These are phyloP conservation scores for Cucurbita ficifolia DNA, from an alignment of 306 rosid species.

Conservation along the genomic window DNA sequence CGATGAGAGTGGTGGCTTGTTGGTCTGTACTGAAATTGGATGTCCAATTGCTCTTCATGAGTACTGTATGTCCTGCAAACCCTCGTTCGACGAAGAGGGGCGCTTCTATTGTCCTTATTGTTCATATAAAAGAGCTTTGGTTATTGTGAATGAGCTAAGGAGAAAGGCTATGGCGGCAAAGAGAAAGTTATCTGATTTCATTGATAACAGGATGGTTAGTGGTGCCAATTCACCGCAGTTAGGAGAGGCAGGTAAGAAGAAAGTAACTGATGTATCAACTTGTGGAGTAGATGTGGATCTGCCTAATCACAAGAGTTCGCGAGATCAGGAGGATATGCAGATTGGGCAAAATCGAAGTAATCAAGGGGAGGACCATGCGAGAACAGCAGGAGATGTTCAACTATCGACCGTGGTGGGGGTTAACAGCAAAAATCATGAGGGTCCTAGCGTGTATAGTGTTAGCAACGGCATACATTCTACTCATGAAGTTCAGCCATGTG, in stretches of 20 bases:
- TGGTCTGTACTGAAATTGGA: conserved; percentile 36
- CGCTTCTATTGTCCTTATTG: conserved; percentile 56
- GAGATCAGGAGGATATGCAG: conserved; percentile 5
- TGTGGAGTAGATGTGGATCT: not conserved
- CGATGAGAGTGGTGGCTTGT: conserved; percentile 16
- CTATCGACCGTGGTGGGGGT: not conserved
- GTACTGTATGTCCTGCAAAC: conserved; percentile 33
- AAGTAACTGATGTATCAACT: not conserved
- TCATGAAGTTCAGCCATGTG: conserved; percentile 2
- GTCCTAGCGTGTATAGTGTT: not conserved
- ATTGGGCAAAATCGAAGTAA: conserved; percentile 9
- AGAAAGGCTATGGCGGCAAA: conserved; percentile 25
- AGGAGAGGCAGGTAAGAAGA: conserved; percentile 5
- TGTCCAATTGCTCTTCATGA: conserved; percentile 45
- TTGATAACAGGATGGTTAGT: conserved; percentile 7
- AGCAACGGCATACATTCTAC: not conserved
- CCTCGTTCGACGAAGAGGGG: conserved; percentile 42
- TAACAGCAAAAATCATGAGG: conserved; percentile 9
- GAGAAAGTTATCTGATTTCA: conserved; percentile 26
- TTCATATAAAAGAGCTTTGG: conserved; percentile 24
- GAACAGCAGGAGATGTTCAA: conserved; percentile 1
- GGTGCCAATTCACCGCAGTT: conserved; percentile 1
- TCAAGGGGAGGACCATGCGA: not conserved
- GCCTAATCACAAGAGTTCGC: not conserved
- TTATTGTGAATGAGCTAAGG: conserved; percentile 14